phyloP scores from a whole-genome alignment of 192 early-diverging fungal species.

The Coemansia sp. region DNA sequence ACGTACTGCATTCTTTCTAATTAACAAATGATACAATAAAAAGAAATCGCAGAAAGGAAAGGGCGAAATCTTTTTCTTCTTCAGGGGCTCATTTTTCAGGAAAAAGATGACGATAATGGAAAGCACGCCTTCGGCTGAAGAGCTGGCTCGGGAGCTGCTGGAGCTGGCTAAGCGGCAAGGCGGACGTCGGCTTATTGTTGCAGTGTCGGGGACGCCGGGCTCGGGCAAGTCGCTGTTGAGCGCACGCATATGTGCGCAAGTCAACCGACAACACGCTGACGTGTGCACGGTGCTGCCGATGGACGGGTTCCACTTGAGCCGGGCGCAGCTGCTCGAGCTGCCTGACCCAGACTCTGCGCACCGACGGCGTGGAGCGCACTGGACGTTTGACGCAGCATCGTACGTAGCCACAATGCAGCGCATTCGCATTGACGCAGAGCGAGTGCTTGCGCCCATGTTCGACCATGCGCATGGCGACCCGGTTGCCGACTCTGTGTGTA shows the following conservation, averaged over 20 bases:
- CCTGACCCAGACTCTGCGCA: constrained; percentile 46
- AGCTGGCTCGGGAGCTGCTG: constrained; percentile 12
- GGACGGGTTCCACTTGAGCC: constrained; percentile 62
- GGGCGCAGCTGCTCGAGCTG: constrained; percentile 10
- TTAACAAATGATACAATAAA: background rate
- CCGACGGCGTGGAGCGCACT: constrained; percentile 55
- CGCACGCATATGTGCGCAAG: constrained; percentile 6
- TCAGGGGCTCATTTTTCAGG: background rate
- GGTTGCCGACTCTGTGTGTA: constrained; percentile 31
- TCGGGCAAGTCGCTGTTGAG: constrained; percentile 41
- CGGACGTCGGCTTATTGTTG: constrained; percentile 23
- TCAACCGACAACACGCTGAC: constrained; percentile 7
- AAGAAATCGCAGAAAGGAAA: background rate
- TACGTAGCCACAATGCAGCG: constrained; percentile 25
- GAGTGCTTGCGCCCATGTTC: constrained; percentile 49
- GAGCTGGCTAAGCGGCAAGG: background rate
- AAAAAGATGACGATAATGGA: constrained; percentile 4
- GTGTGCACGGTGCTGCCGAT: constrained; percentile 53
- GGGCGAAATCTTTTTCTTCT: background rate
- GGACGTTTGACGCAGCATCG: constrained; percentile 55
- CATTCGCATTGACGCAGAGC: constrained; percentile 1
- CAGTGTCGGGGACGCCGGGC: constrained; percentile 28
- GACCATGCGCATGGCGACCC: constrained; percentile 59
- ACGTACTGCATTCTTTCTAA: constrained; percentile 59
- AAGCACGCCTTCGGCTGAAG: background rate